phyloP scores from a whole-genome alignment of 352 stramenopile species.

The Globisporangium canariense region DNA sequence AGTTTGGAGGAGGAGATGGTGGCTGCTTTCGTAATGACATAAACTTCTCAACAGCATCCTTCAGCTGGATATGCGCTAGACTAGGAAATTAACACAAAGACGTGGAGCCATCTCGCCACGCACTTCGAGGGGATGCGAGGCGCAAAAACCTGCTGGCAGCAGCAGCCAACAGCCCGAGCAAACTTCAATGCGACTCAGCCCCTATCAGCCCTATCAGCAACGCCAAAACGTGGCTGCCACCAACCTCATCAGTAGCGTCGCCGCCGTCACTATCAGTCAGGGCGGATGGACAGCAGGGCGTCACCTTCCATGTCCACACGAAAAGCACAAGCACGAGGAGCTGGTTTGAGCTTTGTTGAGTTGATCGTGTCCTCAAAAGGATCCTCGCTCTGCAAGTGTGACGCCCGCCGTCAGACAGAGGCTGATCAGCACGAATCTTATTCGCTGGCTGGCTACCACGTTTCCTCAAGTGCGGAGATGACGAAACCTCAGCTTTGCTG shows the following conservation, averaged over 20 bases:
- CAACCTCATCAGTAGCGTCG: not conserved
- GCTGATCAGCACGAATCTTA: no score
- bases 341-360: not conserved
- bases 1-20: not conserved
- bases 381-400: no score
- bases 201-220: not conserved
- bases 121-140: not conserved
- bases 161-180: not conserved
- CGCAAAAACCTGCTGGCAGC: not conserved
- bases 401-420: no score
- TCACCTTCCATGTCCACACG: not conserved
- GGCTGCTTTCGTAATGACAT: not conserved
- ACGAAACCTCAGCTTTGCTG: no score
- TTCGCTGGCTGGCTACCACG: no score
- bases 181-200: not conserved
- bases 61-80: not conserved
- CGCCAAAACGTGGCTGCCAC: not conserved
- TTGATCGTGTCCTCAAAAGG: no score
- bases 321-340: not conserved
- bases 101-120: constrained; percentile 10
- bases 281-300: not conserved
- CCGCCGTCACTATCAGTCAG: not conserved
- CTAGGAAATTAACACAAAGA: constrained; percentile 5
- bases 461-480: no score
- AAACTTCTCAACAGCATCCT: not conserved